Conservation (phyloP, 257 asterid genomes). For the Solanum gandarillasii region DNA sequence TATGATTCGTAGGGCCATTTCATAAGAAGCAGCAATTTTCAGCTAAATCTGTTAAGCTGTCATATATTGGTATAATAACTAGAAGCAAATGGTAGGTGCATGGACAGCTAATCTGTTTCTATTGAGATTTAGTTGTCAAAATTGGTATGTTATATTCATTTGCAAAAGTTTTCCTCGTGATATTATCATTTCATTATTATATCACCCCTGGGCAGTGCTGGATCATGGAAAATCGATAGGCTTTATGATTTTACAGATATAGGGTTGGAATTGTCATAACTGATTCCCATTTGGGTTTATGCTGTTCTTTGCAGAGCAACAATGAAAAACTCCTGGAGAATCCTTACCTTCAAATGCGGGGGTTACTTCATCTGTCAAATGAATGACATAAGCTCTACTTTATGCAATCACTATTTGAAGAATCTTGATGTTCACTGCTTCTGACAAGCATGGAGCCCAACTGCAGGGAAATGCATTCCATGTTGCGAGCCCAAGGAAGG, state of each 20-base stretch:
- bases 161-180: background rate
- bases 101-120: background rate
- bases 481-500: background rate
- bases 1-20: background rate
- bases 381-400: slow-evolving; percentile 27
- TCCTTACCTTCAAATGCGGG: slow-evolving; percentile 99
- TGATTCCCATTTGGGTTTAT: slow-evolving; percentile 10
- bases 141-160: background rate
- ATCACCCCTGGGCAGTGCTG: background rate
- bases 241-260: background rate
- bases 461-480: background rate
- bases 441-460: background rate
- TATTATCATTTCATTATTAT: background rate
- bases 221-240: background rate
- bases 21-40: background rate
- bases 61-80: background rate
- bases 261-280: background rate
- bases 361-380: slow-evolving; percentile 76
- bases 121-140: background rate
- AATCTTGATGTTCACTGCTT: slow-evolving; percentile 3
- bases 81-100: background rate
- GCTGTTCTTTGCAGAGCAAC: slow-evolving; percentile 72
- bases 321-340: slow-evolving; percentile 98
- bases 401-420: background rate
- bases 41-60: background rate